Percentiles rank a stretch among this genome's conserved stretches.
These are phyloP conservation scores for Marchantia polymorpha DNA, from an alignment of 225 moss, liverwort and hornwort species.

Conservation along the genomic window DNA sequence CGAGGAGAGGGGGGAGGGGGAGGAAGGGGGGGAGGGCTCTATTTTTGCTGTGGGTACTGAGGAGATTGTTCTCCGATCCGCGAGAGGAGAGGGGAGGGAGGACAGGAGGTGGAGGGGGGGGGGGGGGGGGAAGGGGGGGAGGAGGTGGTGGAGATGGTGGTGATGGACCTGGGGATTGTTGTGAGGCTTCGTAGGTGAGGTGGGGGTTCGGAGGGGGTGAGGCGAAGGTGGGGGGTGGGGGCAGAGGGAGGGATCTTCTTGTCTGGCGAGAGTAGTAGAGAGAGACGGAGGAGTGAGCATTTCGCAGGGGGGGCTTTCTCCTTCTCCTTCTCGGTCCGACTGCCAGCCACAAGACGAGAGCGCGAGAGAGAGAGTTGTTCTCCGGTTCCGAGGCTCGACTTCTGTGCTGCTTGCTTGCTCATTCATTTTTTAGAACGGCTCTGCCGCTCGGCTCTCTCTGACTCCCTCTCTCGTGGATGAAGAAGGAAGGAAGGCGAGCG, in stretches of 20 bases:
- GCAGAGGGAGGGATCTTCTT: too few species aligned
- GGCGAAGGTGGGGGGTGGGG: neutral
- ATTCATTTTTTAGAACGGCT: neutral
- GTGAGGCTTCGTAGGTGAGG: slow-evolving; percentile 4
- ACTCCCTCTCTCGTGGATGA: neutral
- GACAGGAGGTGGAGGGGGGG: too few species aligned
- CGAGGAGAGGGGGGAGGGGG: neutral
- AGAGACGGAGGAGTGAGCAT: neutral
- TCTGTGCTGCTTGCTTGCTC: neutral
- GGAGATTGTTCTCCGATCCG: slow-evolving; percentile 16
- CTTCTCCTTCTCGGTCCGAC: slow-evolving; percentile 6
- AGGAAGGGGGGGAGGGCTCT: neutral
- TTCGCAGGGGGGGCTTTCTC: slow-evolving; percentile 6
- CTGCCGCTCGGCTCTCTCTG: neutral
- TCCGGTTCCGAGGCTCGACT: slow-evolving; percentile 6
- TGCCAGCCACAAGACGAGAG: neutral
- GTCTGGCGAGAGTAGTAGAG: neutral
- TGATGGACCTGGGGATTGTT: neutral
- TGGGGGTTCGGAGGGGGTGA: neutral
- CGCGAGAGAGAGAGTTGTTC: neutral
- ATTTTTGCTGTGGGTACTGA: slow-evolving; percentile 3
- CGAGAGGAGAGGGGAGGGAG: neutral
- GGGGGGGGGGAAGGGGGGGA: neutral
- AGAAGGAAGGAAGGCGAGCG: neutral
- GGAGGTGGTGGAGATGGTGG: neutral